These are phyloP conservation scores for Cladorrhinum samala DNA, from an alignment of 495 filamentous ascomycete genomes.

Conservation along the genomic window DNA sequence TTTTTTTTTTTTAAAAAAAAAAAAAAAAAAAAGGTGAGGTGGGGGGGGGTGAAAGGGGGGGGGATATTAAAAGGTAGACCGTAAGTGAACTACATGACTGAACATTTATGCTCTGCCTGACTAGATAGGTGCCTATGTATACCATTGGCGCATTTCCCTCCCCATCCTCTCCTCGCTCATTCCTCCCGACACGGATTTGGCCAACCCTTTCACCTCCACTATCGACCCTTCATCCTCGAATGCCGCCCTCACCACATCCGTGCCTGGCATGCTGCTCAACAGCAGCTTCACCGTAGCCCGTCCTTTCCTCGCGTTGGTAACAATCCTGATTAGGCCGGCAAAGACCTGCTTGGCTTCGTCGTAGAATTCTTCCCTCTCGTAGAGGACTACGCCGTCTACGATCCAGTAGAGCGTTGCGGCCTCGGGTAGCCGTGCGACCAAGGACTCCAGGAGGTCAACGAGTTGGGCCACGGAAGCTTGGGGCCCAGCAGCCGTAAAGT, in stretches of 20 bases:
- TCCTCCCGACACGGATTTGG: not conserved
- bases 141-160: too few species aligned
- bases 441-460: not conserved
- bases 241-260: not conserved
- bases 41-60: too few species aligned
- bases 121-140: too few species aligned
- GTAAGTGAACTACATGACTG: too few species aligned
- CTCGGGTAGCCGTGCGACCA: not conserved
- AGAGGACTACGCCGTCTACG: not conserved
- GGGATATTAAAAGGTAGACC: too few species aligned
- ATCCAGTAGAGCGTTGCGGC: not conserved
- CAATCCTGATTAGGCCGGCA: not conserved
- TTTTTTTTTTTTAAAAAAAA: too few species aligned
- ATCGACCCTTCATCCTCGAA: not conserved
- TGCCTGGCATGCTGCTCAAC: not conserved
- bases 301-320: not conserved
- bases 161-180: not conserved
- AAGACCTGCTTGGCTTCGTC: not conserved
- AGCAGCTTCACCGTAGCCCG: not conserved
- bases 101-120: too few species aligned
- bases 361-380: not conserved
- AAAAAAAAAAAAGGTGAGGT: too few species aligned
- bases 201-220: not conserved
- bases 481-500: not conserved
- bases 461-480: not conserved